Evolutionary conservation across 768 basidiomycete genomes (phyloP).

Genomic region (Mycena alexandri): DNA sequence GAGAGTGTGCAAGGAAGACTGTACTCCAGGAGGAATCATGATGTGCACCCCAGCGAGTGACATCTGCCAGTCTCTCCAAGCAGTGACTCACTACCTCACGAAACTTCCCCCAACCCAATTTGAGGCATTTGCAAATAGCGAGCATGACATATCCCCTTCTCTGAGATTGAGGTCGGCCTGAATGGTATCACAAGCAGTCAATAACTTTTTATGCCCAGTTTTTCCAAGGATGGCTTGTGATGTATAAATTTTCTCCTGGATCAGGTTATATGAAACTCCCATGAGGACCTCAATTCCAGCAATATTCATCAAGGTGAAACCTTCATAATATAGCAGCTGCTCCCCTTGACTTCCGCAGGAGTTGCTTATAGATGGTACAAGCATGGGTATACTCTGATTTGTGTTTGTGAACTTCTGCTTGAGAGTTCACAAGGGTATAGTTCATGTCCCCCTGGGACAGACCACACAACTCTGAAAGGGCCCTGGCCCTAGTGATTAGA

Average conservation of each 20-base stretch:
- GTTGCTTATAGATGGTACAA: neutral
- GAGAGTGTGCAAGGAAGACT: neutral
- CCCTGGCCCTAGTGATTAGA: neutral
- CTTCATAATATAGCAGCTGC: neutral
- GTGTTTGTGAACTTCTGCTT: neutral
- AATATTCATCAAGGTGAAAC: neutral
- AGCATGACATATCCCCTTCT: neutral
- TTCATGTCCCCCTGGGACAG: neutral
- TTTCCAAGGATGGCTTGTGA: neutral
- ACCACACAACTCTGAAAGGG: neutral
- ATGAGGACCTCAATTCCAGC: neutral
- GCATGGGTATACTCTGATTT: neutral
- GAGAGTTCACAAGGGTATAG: no score
- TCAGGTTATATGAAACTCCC: neutral
- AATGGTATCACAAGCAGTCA: neutral
- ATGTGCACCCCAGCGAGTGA: neutral
- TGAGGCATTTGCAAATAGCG: neutral
- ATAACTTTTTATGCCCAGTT: neutral
- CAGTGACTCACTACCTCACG: neutral
- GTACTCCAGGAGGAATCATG: neutral
- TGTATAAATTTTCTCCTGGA: neutral
- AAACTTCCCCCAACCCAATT: accelerated
- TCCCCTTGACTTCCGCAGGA: neutral
- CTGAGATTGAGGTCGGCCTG: neutral
- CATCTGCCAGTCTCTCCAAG: neutral